Evolutionary conservation across 805 yeast genomes (phyloP), one percentile per base, ranked within the genome.

Genomic region (Sugiyamaella mastotermitis): DNA sequence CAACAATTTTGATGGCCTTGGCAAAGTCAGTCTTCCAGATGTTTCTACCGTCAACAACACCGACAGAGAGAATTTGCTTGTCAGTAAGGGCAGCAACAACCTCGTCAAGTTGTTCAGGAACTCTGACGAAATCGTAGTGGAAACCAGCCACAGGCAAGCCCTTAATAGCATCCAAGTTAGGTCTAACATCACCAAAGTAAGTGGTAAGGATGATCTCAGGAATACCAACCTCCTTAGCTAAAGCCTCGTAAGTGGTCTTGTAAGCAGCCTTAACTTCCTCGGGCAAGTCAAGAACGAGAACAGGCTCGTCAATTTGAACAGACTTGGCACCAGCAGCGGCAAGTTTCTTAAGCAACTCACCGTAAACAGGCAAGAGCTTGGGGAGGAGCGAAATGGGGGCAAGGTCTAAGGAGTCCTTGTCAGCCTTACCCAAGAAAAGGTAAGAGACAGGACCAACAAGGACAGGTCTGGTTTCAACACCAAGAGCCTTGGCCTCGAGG

Each of bases 31-130:
- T 82, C 79, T 92, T 92, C 98, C 98, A 92, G 71, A 92, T 86
- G 81, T 92, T 92, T 79, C 98, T 87, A 72, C 98, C 98, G 60
- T 87, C 94, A 60, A 92, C 88, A 57, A 92, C 77, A 85, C 98
- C 98, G 52, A 83, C 95, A 47, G 97, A 90, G 61, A 92, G 74
- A 49, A 73, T 69, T 74, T 92, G 95, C 51, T 77, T 69, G 49
- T 70, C 75, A 51, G 72, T 62, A 43, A 90, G 68, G 58, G 83
- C 71, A 42, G 74, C 69, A 45, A 75, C 68, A 56, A 84, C 94
- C 41, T 78, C 84, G 42, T 85, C 90, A 52, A 92, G 78, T 76
- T 92, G 98, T 67, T 85, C 95, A 60, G 97, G 95, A 55, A 78
- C 82, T 76, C 97, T 87, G 66, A 79, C 90, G 57, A 86, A 85